These are phyloP conservation scores for Xylaria palmicola DNA, from an alignment of 495 filamentous ascomycete genomes.

Conservation along the genomic window DNA sequence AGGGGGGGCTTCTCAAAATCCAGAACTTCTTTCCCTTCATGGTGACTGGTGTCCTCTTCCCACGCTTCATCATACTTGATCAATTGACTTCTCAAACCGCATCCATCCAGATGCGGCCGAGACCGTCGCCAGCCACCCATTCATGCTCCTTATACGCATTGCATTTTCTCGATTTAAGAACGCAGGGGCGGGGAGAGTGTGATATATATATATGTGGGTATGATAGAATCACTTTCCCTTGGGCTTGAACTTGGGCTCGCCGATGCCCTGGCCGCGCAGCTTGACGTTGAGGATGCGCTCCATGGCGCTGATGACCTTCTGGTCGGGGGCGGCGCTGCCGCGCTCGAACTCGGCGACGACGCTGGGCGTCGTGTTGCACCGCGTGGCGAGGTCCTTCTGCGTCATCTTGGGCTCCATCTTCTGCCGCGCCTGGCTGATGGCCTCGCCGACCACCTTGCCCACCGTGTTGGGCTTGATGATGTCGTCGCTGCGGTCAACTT, in stretches of 20 bases:
- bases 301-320: slow-evolving; percentile 77
- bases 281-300: slow-evolving; percentile 85
- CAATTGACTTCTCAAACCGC: too few species aligned
- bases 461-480: slow-evolving; percentile 95
- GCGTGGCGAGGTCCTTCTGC: slow-evolving; percentile 93
- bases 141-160: too few species aligned
- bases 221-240: slow-evolving; percentile 47
- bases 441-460: slow-evolving; percentile 73
- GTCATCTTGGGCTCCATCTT: slow-evolving; percentile 84
- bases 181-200: too few species aligned
- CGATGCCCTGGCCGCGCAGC: slow-evolving; percentile 75
- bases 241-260: slow-evolving; percentile 70
- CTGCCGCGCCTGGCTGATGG: slow-evolving; percentile 70
- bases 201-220: too few species aligned
- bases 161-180: too few species aligned
- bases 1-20: too few species aligned
- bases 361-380: slow-evolving; percentile 82
- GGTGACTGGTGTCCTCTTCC: too few species aligned
- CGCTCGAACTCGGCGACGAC: slow-evolving; percentile 84
- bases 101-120: too few species aligned
- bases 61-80: too few species aligned
- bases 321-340: slow-evolving; percentile 76
- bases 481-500: slow-evolving; percentile 97
- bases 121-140: too few species aligned
- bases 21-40: too few species aligned